Conservation (phyloP, 1,284 basidiomycete genomes). For the Porogramme epimiltina region DNA sequence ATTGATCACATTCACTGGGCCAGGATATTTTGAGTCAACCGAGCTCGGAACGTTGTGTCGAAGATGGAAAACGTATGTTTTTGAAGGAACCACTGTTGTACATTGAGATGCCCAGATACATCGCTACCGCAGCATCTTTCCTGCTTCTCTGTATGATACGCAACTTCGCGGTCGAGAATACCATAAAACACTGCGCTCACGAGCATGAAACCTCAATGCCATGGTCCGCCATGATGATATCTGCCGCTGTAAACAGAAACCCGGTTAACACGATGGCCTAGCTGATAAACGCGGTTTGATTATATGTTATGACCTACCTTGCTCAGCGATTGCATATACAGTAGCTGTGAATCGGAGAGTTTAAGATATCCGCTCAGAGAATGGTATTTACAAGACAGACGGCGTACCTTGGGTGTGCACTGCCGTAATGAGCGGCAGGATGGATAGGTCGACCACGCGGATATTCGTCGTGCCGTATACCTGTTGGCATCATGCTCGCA, state of each 20-base stretch:
- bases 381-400: background rate
- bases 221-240: background rate
- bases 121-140: no score
- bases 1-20: no score
- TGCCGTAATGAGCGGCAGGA: constrained; percentile 26
- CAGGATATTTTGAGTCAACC: no score
- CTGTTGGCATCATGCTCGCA: constrained; percentile 12
- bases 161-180: no score
- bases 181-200: no score
- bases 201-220: no score
- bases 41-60: no score
- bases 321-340: background rate
- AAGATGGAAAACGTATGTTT: no score
- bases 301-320: background rate
- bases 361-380: background rate
- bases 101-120: no score
- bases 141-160: no score
- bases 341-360: background rate
- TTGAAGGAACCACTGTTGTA: no score
- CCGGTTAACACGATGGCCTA: no score
- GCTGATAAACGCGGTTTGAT: background rate
- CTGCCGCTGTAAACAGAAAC: background rate
- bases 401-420: constrained; percentile 22
- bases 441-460: constrained; percentile 35
- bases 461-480: constrained; percentile 30